phyloP scores from a whole-genome alignment of 345 rosid species.

The Ailanthus altissimus region DNA sequence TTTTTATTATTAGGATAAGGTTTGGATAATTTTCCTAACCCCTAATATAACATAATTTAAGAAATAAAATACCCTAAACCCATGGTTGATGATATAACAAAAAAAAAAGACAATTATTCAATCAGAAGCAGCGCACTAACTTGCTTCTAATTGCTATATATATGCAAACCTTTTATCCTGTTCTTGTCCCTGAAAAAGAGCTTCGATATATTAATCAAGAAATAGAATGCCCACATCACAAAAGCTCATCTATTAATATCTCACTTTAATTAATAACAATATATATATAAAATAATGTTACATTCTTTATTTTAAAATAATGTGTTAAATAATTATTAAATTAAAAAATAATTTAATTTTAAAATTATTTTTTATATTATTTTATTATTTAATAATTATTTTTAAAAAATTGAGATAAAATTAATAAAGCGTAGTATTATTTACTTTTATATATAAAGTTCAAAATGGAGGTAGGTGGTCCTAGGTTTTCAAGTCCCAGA shows the following conservation, averaged over 20 bases:
- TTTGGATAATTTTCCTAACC: conserved; percentile 18
- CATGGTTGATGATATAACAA: neutral
- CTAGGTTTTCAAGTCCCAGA: conserved; percentile 30
- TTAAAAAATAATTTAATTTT: too few relatives aligned
- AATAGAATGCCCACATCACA: conserved; percentile 19
- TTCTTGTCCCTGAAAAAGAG: neutral
- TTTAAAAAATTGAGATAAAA: too few relatives aligned
- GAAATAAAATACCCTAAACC: neutral
- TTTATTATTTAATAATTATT: neutral
- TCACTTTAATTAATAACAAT: neutral
- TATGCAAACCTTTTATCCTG: neutral
- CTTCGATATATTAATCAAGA: neutral
- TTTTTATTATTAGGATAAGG: conserved; percentile 6
- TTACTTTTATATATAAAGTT: too few relatives aligned
- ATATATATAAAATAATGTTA: too few relatives aligned
- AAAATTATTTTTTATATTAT: too few relatives aligned
- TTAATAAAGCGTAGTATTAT: too few relatives aligned
- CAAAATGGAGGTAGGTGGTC: conserved; percentile 32
- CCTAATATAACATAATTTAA: neutral
- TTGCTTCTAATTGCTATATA: too few relatives aligned
- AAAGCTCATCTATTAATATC: conserved; percentile 4
- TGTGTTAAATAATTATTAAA: too few relatives aligned
- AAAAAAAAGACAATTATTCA: neutral
- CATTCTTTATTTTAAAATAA: too few relatives aligned
- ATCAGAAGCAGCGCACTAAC: conserved; percentile 1